Evolutionary conservation across 768 basidiomycete genomes (phyloP).

Genomic region (Pleurotus tuoliensis): DNA sequence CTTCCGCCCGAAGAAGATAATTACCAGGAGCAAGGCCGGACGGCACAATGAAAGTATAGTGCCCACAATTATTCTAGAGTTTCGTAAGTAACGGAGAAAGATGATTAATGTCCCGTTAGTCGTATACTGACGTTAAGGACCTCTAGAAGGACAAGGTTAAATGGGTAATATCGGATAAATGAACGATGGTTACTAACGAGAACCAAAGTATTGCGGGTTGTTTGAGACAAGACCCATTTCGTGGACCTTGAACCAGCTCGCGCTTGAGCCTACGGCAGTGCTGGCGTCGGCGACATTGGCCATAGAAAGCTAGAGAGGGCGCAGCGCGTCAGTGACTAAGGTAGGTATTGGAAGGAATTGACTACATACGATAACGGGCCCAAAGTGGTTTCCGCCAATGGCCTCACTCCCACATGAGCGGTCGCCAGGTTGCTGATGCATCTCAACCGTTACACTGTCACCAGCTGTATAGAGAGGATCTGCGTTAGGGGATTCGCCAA

Average conservation of each 20-base stretch:
- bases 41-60: constrained; percentile 47
- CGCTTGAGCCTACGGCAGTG: constrained; percentile 36
- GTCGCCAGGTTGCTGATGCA: constrained; percentile 34
- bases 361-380: constrained; percentile 34
- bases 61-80: constrained; percentile 47
- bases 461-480: constrained; percentile 29
- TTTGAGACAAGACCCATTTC: constrained; percentile 46
- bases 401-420: constrained; percentile 43
- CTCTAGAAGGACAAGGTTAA: constrained; percentile 13
- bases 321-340: background rate
- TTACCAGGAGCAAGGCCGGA: constrained; percentile 36
- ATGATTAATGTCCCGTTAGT: background rate
- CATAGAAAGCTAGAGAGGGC: constrained; percentile 34
- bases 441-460: constrained; percentile 42
- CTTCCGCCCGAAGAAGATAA: constrained; percentile 44
- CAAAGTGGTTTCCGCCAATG: constrained; percentile 49
- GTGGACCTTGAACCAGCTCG: constrained; percentile 49
- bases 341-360: background rate
- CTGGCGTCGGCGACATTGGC: constrained; percentile 43
- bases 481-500: too few relatives aligned
- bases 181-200: constrained; percentile 20
- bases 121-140: constrained; percentile 25
- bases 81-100: background rate
- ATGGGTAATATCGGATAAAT: background rate
- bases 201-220: constrained; percentile 44